phyloP scores from a whole-genome alignment of 768 basidiomycete species.

The Trametes gibbosa region DNA sequence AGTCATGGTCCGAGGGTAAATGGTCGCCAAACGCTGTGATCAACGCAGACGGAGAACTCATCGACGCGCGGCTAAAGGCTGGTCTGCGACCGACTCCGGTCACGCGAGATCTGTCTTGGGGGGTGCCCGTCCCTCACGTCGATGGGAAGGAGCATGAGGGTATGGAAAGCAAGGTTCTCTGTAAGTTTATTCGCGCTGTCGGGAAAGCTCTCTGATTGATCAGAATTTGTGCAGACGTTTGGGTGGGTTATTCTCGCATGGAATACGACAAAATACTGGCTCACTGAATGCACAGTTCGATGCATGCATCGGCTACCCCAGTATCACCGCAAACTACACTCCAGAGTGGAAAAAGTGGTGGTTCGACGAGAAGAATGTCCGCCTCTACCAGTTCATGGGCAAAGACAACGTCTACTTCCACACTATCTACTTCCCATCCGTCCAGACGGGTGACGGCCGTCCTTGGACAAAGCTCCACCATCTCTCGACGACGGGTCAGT shows the following conservation, averaged over 20 bases:
- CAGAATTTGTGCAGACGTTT: constrained; percentile 67
- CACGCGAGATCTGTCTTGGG: constrained; percentile 94
- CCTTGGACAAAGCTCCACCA: constrained; percentile 94
- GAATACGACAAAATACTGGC: background rate
- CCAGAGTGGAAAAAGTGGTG: constrained; percentile 97
- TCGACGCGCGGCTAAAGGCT: constrained; percentile 82
- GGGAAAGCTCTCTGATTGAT: background rate
- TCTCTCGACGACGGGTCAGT: constrained; percentile 87
- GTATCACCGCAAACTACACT: constrained; percentile 95
- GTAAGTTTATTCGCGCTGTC: constrained; percentile 48
- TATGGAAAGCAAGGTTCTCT: constrained; percentile 94
- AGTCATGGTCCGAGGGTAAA: constrained; percentile 74
- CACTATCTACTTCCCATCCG: constrained; percentile 90
- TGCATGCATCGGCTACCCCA: constrained; percentile 94
- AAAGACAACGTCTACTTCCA: constrained; percentile 99
- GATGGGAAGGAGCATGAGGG: constrained; percentile 74
- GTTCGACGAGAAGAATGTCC: constrained; percentile 87
- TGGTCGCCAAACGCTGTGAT: constrained; percentile 95
- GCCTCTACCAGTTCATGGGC: constrained; percentile 98
- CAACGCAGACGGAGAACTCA: constrained; percentile 81
- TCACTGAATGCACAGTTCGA: constrained; percentile 64
- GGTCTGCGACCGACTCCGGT: constrained; percentile 88
- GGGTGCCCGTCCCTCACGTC: constrained; percentile 81
- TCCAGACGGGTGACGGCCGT: constrained; percentile 84
- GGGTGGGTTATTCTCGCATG: constrained; percentile 56